Evolutionary conservation across 139 green algal species (phyloP), one percentile per base, ranked within the genome.

Genomic region (Haematococcus lacustris): DNA sequence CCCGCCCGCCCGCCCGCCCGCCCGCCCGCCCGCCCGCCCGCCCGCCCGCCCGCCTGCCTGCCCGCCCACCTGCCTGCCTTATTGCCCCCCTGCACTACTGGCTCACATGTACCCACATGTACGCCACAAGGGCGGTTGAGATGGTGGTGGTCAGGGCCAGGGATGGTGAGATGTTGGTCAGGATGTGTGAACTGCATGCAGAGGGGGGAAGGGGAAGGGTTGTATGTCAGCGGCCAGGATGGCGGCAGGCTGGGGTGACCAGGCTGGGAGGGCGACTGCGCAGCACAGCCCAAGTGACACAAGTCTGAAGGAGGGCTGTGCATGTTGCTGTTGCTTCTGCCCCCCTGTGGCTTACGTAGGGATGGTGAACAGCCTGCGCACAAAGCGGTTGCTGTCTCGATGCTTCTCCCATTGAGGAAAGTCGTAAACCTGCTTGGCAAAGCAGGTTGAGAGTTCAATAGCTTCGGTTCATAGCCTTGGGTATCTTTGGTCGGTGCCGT

Each of bases 121-220:
- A 80, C 3, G 41, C 34, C 2, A 64, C 69, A 1, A 85, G 34
- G 3, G 51, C 1, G 17, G 72, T 69, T 34, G 64, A 50, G 13
- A 73, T 47, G 32, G 69, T 7, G 26, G 30, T 64, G 25, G 76
- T 64, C 75, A 71, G 82, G 3, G 35, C 17, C 38, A 81, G 51
- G 53, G 79, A 71, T 3, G 75, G 71, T 1, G 77, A 9, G 34
- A 80, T 76, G 75, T 85, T 80, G 23, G 76, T 61, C 34, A 85
- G 47, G 60, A 85, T 63, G 68, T 78, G 71, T 0, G 75, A 82
- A 67, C 76, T 82, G 71, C 37, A 40, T 30, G 47, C 47, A 57
- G 13, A 57, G 13, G 21, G 13, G 21, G 13, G 47, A 13, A 57
- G 13, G 47, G 21, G 47, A 57, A 57, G 47, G 13, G 13, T 13